Evolutionary conservation across 805 yeast genomes (phyloP).

Genomic region (Starmerella ratchasimensis): DNA sequence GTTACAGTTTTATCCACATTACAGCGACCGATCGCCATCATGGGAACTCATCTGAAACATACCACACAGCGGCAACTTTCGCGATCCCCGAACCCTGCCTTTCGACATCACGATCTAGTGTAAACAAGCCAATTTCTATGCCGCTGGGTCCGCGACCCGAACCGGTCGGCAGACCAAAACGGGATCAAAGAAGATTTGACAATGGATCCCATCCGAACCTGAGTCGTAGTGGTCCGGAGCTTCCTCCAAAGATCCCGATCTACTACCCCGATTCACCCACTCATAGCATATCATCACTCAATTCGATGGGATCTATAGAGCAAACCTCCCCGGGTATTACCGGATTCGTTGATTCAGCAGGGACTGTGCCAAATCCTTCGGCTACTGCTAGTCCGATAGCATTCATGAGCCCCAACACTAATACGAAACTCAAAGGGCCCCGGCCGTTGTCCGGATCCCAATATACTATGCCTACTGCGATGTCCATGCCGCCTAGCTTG

Average conservation of each 20-base stretch:
- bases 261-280: no score
- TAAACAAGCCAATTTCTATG: conserved; percentile 11
- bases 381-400: conserved; percentile 1
- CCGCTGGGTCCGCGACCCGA: conserved; percentile 20
- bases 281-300: background rate
- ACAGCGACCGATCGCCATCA: no score
- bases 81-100: no score
- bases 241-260: conserved; percentile 4
- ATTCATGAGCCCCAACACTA: background rate
- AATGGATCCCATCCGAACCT: background rate
- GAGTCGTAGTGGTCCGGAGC: background rate
- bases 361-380: background rate
- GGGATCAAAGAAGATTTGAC: conserved; percentile 4
- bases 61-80: no score
- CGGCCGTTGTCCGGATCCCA: no score
- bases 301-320: background rate
- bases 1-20: no score
- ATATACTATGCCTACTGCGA: no score
- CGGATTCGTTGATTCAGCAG: background rate
- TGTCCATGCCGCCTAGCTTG: no score
- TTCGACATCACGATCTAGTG: background rate
- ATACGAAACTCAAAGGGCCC: conserved; percentile 4
- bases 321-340: no score
- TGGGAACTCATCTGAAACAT: no score
- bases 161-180: conserved; percentile 13